Base-by-base conservation (phyloP, 345 rosid species). In the Brassica carinata region DNA sequence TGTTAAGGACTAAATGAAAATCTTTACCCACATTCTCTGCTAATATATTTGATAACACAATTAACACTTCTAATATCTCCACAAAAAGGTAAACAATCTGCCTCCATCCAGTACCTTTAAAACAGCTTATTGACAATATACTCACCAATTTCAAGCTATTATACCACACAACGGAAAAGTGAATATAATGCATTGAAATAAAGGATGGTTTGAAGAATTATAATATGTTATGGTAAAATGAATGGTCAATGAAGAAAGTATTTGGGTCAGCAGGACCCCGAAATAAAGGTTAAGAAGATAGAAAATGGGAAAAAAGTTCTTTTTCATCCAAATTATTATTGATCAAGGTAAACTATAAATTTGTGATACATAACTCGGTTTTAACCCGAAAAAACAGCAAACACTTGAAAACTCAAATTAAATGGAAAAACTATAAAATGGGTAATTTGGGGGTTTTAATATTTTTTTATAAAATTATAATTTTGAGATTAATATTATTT, bases 211-310 rank as follows among this genome's bases (percentile, higher is more conserved):
- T 2, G 31, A 13, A 38, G 59, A 76, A 59, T 43, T 40, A 63
- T 48, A 31, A 9, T 62, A 61, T 43, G 65, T 27, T 58, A 61
- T 10, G 63, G 79, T 6, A 63, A 74, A 45, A 62, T 66, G 78
- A 66, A 67, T 74, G 83, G 75, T 74, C 83, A 69, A 80, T 68
- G 79, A 51, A 68, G 69, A 74, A 80, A 58, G 30, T 36, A 3
- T 68, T 69, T 61, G 75, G 79, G 75, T 64, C 75, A 79, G 66
- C 55, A 33, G 14, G 14, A 23, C 71, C 79, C 83, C 43, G 68
- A 79, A 80, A 19, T 74, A 64, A 64, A 80, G 75, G 75, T 62
- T 51, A 27, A 15, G 65, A 62, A 23, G 8, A 48, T 69, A 51
- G 23, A 63, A 74, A 69, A 78, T 69, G 75, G 83, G 65, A 69